Evolutionary conservation across 768 basidiomycete species (phyloP).

Genomic region (Symmetrospora coprosmae): DNA sequence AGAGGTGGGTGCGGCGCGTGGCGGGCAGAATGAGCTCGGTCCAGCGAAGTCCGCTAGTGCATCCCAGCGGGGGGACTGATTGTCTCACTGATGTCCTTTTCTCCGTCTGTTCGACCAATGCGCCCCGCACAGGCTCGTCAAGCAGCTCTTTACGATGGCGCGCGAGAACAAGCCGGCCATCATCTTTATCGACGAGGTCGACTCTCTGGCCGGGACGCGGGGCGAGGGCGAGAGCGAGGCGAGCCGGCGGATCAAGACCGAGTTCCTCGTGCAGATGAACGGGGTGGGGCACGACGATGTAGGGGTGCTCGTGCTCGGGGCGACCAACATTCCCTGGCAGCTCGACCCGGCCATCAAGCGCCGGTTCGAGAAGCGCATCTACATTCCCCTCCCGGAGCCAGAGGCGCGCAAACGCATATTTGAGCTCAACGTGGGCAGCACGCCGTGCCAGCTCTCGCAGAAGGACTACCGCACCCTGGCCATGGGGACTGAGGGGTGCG

Average conservation of each 20-base stretch:
- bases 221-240: slow-evolving; percentile 97
- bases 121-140: slow-evolving; percentile 92
- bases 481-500: slow-evolving; percentile 68
- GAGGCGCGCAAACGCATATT: slow-evolving; percentile 92
- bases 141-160: slow-evolving; percentile 89
- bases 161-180: slow-evolving; percentile 92
- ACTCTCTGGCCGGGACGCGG: slow-evolving; percentile 83
- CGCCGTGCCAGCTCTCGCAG: slow-evolving; percentile 64
- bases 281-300: slow-evolving; percentile 96
- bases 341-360: slow-evolving; percentile 46
- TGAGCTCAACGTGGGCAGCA: slow-evolving; percentile 83
- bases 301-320: slow-evolving; percentile 87
- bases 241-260: slow-evolving; percentile 91
- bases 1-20: no score
- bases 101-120: not conserved
- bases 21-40: no score
- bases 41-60: not conserved
- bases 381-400: slow-evolving; percentile 87
- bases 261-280: slow-evolving; percentile 93
- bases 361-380: slow-evolving; percentile 94
- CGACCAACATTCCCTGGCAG: slow-evolving; percentile 80
- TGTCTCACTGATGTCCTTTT: not conserved
- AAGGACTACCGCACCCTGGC: slow-evolving; percentile 72
- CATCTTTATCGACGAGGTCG: slow-evolving; percentile 98
- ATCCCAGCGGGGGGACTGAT: not conserved